These are phyloP conservation scores for Ilyonectria sp. DNA, from an alignment of 2,329 filamentous ascomycete species.

Conservation along the genomic window DNA sequence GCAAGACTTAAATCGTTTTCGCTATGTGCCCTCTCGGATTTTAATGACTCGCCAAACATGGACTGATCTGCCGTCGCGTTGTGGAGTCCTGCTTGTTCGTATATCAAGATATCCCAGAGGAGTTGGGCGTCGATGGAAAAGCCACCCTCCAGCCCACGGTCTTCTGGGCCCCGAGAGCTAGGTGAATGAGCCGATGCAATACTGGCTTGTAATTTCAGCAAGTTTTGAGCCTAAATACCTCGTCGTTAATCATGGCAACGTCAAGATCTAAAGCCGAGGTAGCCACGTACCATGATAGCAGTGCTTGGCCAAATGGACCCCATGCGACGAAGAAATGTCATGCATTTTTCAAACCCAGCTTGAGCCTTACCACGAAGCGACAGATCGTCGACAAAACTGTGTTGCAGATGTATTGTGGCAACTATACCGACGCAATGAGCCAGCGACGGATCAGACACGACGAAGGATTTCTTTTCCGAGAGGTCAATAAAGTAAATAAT, in stretches of 20 bases:
- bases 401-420: conserved; percentile 67
- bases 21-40: conserved; percentile 18
- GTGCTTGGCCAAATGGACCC: conserved; percentile 44
- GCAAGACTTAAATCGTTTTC: conserved; percentile 30
- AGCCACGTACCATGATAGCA: conserved; percentile 42
- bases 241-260: not conserved
- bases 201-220: conserved; percentile 52
- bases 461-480: conserved; percentile 59
- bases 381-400: conserved; percentile 60
- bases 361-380: conserved; percentile 41
- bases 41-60: conserved; percentile 36
- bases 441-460: conserved; percentile 54
- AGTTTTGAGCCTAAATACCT: conserved; percentile 40
- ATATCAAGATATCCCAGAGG: conserved; percentile 55
- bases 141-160: conserved; percentile 33
- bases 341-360: conserved; percentile 46
- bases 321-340: conserved; percentile 43
- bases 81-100: conserved; percentile 50
- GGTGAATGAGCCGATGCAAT: not conserved
- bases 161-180: not conserved
- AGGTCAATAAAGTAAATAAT: conserved; percentile 66
- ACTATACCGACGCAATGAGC: conserved; percentile 66
- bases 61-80: conserved; percentile 41
- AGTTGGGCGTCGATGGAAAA: conserved; percentile 53
- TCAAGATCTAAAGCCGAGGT: not conserved